These are phyloP conservation scores for Dovyalis caffra DNA, from an alignment of 345 rosid species.

Conservation along the genomic window DNA sequence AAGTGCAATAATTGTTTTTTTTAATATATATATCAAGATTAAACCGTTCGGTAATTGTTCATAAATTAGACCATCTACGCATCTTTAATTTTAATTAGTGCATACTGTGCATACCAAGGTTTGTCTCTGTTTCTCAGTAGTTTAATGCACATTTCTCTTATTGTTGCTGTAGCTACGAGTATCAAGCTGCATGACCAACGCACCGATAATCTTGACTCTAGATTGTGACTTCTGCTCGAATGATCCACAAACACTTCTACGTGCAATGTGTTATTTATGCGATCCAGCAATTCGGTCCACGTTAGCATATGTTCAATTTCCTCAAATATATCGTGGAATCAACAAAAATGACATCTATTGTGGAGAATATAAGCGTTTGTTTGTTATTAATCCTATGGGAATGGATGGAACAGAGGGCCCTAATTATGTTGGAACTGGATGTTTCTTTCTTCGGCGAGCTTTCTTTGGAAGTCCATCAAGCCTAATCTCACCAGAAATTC, in stretches of 20 bases:
- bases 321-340: conserved; percentile 57
- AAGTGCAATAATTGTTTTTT: no score
- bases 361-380: conserved; percentile 38
- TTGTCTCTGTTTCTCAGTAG: no score
- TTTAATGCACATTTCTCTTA: not conserved
- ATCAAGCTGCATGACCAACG: conserved; percentile 63
- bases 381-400: conserved; percentile 43
- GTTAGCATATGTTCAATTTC: conserved; percentile 59
- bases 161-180: conserved; percentile 57
- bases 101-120: no score
- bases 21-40: no score
- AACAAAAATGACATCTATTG: conserved; percentile 57
- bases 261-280: conserved; percentile 48
- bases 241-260: conserved; percentile 50
- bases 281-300: conserved; percentile 34
- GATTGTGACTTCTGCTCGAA: conserved; percentile 88
- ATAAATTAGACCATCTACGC: no score
- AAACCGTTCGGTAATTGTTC: no score
- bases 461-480: conserved; percentile 49
- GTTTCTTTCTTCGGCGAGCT: conserved; percentile 57
- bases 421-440: conserved; percentile 50
- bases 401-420: conserved; percentile 53
- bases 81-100: no score
- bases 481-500: conserved; percentile 29
- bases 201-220: conserved; percentile 59